Base-by-base conservation (phyloP, 768 basidiomycete genomes). In the Russula griseocarnosa region DNA sequence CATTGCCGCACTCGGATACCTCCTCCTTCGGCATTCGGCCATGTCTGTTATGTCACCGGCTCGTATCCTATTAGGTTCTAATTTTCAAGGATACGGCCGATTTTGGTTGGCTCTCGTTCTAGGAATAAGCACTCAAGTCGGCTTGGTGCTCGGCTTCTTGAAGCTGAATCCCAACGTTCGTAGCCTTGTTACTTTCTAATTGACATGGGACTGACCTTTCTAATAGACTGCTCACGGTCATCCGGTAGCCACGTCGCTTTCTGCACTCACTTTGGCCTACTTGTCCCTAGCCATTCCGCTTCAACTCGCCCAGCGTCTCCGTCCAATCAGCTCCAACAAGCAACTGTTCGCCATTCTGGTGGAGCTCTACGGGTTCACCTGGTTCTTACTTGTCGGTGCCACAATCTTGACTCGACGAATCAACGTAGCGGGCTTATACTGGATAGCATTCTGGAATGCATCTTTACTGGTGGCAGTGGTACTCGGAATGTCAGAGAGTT, bases 161-260 rank as follows among this genome's bases (percentile, higher is more conserved):
- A 74, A 79, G 52, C n/a, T 87, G 47, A 90, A 89, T 71, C 83
- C 85, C 34, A 85, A 83, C 66, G 88, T 89, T 69, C 69, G 86
- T 75, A 3, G n/a, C 28, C 30, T 6, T 10, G 22, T 44, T 18
- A 22, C 16, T n/a, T 7, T 30, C 13, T 18, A 24, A n/a, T 56
- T 28, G 22, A 26, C 42, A 40, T 34, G 44, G n/a, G 44, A 38
- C 68, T 60, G 63, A 58, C 22, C n/a, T 3, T 32, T 47, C 20
- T 16, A 22, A n/a, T 68, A 91, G 90, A 78, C 86, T 32, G 74
- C 84, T 10, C 85, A 91, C 70, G 81, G 86, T 1, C 79, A 78
- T 8, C 80, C 82, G 3, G 80, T 81, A 61, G 69, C 81, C 16
- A 82, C 87, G 16, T 70, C 85, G 14, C 66, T 76, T 24, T 82